These are phyloP conservation scores for Chloranthus sessilifolius DNA, from an alignment of 164 flowering plant genomes.

Conservation along the genomic window DNA sequence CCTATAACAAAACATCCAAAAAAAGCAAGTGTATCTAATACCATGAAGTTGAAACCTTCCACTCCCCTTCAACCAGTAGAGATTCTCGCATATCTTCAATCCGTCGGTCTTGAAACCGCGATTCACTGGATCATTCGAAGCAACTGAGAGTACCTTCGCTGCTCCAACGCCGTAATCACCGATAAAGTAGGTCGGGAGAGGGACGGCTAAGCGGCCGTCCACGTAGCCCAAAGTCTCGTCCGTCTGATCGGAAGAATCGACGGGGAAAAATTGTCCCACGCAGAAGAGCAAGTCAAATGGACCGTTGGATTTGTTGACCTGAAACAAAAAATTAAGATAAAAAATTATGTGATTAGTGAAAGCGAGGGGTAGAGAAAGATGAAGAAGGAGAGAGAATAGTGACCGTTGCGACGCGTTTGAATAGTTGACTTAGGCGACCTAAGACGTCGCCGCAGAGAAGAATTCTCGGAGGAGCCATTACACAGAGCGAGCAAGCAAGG, in stretches of 20 bases:
- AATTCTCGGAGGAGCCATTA: slow-evolving; percentile 62
- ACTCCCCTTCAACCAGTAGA: slow-evolving; percentile 91
- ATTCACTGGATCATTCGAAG: slow-evolving; percentile 38
- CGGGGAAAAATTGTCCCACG: slow-evolving; percentile 96
- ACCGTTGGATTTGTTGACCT: slow-evolving; percentile 90
- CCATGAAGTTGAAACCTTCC: slow-evolving; percentile 75
- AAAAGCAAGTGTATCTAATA: no score
- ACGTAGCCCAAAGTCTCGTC: slow-evolving; percentile 56
- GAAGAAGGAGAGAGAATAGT: slow-evolving; percentile 4
- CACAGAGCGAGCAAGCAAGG: no score
- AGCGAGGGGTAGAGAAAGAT: slow-evolving; percentile 16
- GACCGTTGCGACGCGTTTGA: slow-evolving; percentile 78
- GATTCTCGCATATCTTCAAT: slow-evolving; percentile 50
- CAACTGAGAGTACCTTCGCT: slow-evolving; percentile 43
- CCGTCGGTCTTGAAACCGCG: slow-evolving; percentile 89
- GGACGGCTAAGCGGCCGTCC: slow-evolving; percentile 52
- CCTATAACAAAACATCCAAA: no score
- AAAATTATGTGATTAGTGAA: neutral
- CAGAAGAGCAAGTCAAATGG: slow-evolving; percentile 88
- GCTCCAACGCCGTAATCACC: slow-evolving; percentile 90
- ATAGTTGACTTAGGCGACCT: slow-evolving; percentile 83
- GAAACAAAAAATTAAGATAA: neutral
- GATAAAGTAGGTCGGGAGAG: slow-evolving; percentile 83
- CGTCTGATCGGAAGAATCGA: slow-evolving; percentile 54
- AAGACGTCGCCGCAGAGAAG: slow-evolving; percentile 85